Evolutionary conservation across 208 protist species (phyloP).

Genomic region (Leishmania aethiopica): DNA sequence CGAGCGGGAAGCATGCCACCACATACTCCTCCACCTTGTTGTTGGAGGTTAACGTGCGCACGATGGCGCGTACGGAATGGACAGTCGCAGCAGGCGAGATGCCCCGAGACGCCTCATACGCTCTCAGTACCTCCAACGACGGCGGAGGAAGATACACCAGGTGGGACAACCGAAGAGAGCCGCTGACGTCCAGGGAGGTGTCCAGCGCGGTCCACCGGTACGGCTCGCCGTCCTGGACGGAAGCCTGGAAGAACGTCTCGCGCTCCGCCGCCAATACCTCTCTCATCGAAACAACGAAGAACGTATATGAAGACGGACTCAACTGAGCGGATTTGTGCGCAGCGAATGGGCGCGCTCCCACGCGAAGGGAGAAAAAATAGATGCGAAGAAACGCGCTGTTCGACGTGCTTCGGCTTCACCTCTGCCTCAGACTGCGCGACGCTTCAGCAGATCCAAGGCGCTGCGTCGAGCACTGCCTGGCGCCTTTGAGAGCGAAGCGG

Average conservation of each 20-base stretch:
- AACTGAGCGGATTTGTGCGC: background rate
- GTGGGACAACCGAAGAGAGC: slow-evolving; percentile 71
- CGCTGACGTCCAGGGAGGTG: slow-evolving; percentile 55
- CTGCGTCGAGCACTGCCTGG: background rate
- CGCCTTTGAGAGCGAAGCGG: background rate
- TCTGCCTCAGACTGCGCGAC: background rate
- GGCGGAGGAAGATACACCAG: slow-evolving; percentile 76
- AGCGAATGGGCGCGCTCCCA: background rate
- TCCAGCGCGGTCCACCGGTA: slow-evolving; percentile 55
- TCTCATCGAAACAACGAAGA: slow-evolving; percentile 14
- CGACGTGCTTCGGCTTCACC: background rate
- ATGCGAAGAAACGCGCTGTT: background rate
- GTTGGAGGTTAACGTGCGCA: slow-evolving; percentile 49
- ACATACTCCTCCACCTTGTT: slow-evolving; percentile 55
- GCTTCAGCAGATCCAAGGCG: background rate
- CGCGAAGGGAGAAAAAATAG: background rate
- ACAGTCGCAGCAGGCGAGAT: background rate
- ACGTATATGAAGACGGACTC: background rate
- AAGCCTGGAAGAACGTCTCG: slow-evolving; percentile 62
- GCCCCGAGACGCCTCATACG: slow-evolving; percentile 33
- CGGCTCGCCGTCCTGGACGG: slow-evolving; percentile 62
- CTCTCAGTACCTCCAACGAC: slow-evolving; percentile 33
- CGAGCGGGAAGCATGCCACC: slow-evolving; percentile 58
- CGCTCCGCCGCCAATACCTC: slow-evolving; percentile 23
- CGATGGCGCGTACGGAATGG: slow-evolving; percentile 47